Percentiles rank a stretch among this genome's conserved stretches.
These are phyloP conservation scores for Akanthomyces uredinophilus DNA, from an alignment of 2,329 filamentous ascomycete genomes.

Conservation along the genomic window DNA sequence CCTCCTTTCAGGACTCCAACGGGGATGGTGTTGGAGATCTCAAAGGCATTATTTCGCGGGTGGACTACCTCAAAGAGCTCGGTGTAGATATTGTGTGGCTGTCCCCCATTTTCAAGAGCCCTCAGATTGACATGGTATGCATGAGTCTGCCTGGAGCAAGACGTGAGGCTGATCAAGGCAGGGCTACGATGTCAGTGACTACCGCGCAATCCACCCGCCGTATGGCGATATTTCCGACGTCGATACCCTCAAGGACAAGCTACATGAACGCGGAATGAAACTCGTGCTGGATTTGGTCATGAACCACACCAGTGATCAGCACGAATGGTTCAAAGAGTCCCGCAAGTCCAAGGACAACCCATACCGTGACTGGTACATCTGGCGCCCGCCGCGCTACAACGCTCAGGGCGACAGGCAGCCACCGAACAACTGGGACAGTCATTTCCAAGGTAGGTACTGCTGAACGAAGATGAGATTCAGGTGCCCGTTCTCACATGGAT, in stretches of 20 bases:
- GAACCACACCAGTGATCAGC: conserved; percentile 61
- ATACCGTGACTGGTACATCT: conserved; percentile 61
- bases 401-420: conserved; percentile 52
- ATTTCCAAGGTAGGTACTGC: conserved; percentile 29
- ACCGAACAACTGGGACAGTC: conserved; percentile 53
- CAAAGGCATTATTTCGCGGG: conserved; percentile 51
- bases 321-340: conserved; percentile 54
- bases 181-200: conserved; percentile 68
- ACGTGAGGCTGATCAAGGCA: conserved; percentile 16
- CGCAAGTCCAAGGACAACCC: conserved; percentile 47
- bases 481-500: neutral
- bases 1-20: conserved; percentile 56
- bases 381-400: conserved; percentile 55
- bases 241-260: conserved; percentile 54
- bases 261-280: conserved; percentile 61
- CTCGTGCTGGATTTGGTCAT: conserved; percentile 69
- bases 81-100: conserved; percentile 57
- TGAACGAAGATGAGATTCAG: neutral
- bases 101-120: conserved; percentile 44
- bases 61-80: conserved; percentile 50
- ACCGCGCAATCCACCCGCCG: conserved; percentile 57
- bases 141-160: neutral
- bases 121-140: conserved; percentile 57
- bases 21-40: conserved; percentile 52
- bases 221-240: conserved; percentile 67